Conservation (phyloP, 2,329 filamentous ascomycete species). For the Sphaerulina populicola region DNA sequence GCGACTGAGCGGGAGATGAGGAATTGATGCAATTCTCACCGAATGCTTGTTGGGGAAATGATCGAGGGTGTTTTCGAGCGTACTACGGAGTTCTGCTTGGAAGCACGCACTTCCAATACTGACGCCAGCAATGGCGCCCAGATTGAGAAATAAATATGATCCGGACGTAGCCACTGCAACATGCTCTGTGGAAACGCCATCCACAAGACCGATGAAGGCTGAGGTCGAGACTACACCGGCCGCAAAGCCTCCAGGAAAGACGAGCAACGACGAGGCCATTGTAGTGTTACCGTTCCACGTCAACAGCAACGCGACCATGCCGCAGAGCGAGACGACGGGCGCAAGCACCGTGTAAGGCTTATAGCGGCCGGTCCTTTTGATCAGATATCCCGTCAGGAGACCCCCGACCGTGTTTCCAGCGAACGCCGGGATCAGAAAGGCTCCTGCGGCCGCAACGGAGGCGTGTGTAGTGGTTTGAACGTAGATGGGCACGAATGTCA, state of each 20-base stretch:
- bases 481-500: slow-evolving; percentile 61
- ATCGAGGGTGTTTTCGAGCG: no score
- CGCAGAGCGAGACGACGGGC: slow-evolving; percentile 42
- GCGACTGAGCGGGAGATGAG: no score
- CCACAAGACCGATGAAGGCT: slow-evolving; percentile 45
- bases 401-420: slow-evolving; percentile 59
- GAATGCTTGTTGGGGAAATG: no score
- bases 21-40: no score
- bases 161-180: slow-evolving; percentile 46
- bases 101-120: slow-evolving; percentile 35
- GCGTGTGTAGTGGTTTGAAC: slow-evolving; percentile 56
- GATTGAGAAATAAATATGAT: slow-evolving; percentile 40
- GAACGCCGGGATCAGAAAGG: slow-evolving; percentile 59
- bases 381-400: slow-evolving; percentile 50
- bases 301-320: slow-evolving; percentile 47
- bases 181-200: slow-evolving; percentile 39
- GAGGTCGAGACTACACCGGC: slow-evolving; percentile 42
- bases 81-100: slow-evolving; percentile 29
- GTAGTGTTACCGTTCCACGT: slow-evolving; percentile 54
- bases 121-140: slow-evolving; percentile 38
- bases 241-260: slow-evolving; percentile 45
- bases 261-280: slow-evolving; percentile 34
- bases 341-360: slow-evolving; percentile 39
- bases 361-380: slow-evolving; percentile 30
- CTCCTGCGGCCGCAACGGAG: slow-evolving; percentile 51